Conservation (phyloP, 2,329 filamentous ascomycete species). For the Didymella pomorum region DNA sequence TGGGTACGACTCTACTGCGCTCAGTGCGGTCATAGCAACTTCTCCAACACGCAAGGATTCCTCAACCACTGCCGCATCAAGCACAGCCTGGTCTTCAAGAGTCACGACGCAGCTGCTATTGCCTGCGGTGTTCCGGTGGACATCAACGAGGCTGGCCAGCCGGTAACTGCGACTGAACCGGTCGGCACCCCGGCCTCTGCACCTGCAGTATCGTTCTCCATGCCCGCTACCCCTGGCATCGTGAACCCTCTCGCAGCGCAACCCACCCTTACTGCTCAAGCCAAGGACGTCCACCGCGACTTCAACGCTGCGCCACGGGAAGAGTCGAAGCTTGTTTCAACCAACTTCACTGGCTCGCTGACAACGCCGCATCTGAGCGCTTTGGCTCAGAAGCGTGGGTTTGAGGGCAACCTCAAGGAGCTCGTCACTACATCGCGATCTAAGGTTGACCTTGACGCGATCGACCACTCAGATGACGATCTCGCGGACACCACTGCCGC, state of each 20-base stretch:
- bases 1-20: conserved; percentile 88
- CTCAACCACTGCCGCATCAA: conserved; percentile 99
- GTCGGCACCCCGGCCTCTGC: conserved; percentile 36
- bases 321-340: conserved; percentile 21
- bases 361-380: conserved; percentile 54
- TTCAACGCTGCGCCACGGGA: conserved; percentile 32
- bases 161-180: conserved; percentile 45
- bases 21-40: conserved; percentile 88
- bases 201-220: conserved; percentile 42
- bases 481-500: conserved; percentile 38
- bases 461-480: conserved; percentile 50
- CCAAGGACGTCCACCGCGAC: conserved; percentile 46
- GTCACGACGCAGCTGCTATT: conserved; percentile 90
- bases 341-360: conserved; percentile 49
- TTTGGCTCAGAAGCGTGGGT: conserved; percentile 51
- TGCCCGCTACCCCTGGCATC: conserved; percentile 40
- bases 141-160: conserved; percentile 61
- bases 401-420: conserved; percentile 51
- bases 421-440: conserved; percentile 48
- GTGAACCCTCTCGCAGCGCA: conserved; percentile 49
- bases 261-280: conserved; percentile 34
- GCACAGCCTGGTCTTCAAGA: conserved; percentile 92
- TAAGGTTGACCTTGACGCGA: conserved; percentile 47
- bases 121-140: conserved; percentile 87
- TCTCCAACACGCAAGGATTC: conserved; percentile 97